Base-by-base conservation (phyloP, 768 basidiomycete genomes). In the Artomyces pyxidatus region DNA sequence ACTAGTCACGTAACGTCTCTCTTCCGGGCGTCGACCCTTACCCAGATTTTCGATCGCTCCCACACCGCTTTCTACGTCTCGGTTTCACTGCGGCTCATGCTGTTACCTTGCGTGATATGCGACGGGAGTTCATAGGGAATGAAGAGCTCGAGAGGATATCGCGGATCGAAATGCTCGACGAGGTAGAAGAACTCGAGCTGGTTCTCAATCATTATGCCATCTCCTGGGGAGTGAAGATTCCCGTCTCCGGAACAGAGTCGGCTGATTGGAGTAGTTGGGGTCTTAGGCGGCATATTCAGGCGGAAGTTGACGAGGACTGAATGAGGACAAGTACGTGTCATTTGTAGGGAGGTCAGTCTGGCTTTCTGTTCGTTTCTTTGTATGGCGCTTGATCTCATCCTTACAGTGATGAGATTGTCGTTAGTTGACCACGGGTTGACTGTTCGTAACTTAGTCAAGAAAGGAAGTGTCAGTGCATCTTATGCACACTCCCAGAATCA, bases 111-210 rank as follows among this genome's bases (percentile, higher is more conserved):
- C 78, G 80, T 54, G 78, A 85, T 8, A 81, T 96, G 39, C 71
- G 88, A 26, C 63, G 71, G 41, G 59, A 63, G 5, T 78, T 74
- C 52, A 71, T 82, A 30, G 61, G 63, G 0, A 53, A 49, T 0
- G 59, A 65, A 12, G 88, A 90, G 55, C 68, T 77, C 10, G 71
- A 75, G 46, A 71, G 92, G 58, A 84, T 94, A 59, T 76, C 86
- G 0, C 71, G 67, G 48, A 72, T 96, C 14, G 95, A 98, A 62
- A 74, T 88, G 65, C 74, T 99, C 4, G 95, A 98, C 61, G 94
- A 99, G 65, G 72, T 92, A 8, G 95, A 99, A 64, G 95, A 98
- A 65, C 74, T 99, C 17, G 86, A 93, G 49, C 75, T 99, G 4
- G 87, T 98, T 1, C 69, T 96, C 26, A 74, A 74, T 2, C 94